These are phyloP conservation scores for Ceratocystis huliohia DNA, from an alignment of 2,329 filamentous ascomycete genomes.

Conservation along the genomic window DNA sequence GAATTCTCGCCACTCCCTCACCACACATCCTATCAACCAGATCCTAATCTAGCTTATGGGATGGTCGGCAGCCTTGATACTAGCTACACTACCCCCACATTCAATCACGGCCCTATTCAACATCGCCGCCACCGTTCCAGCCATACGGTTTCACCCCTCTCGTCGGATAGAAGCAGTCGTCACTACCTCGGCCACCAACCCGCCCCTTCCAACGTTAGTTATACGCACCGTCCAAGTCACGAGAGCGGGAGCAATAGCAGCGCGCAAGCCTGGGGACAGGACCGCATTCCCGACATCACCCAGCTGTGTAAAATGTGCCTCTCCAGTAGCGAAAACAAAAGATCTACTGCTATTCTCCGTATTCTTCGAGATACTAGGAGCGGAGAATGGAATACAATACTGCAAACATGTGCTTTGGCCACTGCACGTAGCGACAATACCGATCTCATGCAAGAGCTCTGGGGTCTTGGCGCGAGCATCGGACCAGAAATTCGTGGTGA, in stretches of 20 bases:
- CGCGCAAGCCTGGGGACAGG: conserved; percentile 4
- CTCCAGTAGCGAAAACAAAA: conserved; percentile 21
- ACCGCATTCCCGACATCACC: background rate
- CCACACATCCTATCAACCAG: background rate
- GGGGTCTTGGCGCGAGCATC: background rate
- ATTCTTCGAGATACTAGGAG: background rate
- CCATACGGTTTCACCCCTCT: conserved; percentile 4
- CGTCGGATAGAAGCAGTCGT: background rate
- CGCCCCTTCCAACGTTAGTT: background rate
- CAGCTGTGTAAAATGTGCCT: conserved; percentile 20
- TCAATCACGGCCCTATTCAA: background rate
- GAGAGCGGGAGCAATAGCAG: conserved; percentile 15
- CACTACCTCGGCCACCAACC: conserved; percentile 4
- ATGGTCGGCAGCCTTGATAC: background rate
- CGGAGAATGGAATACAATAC: background rate
- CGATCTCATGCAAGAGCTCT: conserved; percentile 16
- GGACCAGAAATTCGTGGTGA: conserved; percentile 3
- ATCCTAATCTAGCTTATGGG: background rate
- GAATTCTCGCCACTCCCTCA: background rate
- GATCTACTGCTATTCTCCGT: conserved; percentile 18
- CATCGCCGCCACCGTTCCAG: background rate
- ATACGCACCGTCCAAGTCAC: conserved; percentile 4
- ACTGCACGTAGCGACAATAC: conserved; percentile 17
- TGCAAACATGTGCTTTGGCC: conserved; percentile 11
- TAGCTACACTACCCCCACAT: background rate